Base-by-base conservation (phyloP, 768 basidiomycete genomes). In the Collybia mongolica region DNA sequence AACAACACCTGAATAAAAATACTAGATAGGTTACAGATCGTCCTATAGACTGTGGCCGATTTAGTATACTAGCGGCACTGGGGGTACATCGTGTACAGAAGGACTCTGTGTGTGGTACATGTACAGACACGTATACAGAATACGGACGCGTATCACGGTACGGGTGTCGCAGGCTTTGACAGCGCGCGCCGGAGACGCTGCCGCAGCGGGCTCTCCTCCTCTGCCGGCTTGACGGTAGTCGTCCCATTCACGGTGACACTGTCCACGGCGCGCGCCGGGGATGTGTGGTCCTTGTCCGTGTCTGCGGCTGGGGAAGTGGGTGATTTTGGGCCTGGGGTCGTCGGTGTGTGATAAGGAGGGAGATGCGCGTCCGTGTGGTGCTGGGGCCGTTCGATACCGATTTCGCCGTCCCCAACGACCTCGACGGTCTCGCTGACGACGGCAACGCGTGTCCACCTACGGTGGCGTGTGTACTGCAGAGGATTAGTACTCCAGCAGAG, bases 371-470 rank as follows among this genome's bases (percentile, higher is more conserved):
- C 42, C 29, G 8, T 39, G 37, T 15, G 23, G 28, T 48, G 9
- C 22, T 49, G 35, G 2, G 57, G 29, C 28, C 44, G 48, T 20
- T 61, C 52, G 6, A 67, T 58, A 8, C 69, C 73, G n/a, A 65
- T 45, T 35, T 72, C 68, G 14, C 66, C 68, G 12, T 67, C 62
- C 2, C 64, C 60, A 14, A 83, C 81, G 22, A 72, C 65, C 54
- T 90, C 84, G 15, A 91, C 73, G 0, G 75, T 80, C 69, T 95
- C 93, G 3, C 72, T 79, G 39, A 93, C 81, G 17, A 87, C 67
- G 2, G 93, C 93, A 28, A 93, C 75, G 43, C 93, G 84, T 0
- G 88, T 88, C 93, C 93, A 96, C 43, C 91, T 76, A 46, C 93
- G 71, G 60, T 84, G 85, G 12, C 93, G 81, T 0, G 93, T 96